Evolutionary conservation across 352 stramenopile species (phyloP), one percentile per base, ranked within the genome.

Genomic region (Hyaloperonospora brassicae): DNA sequence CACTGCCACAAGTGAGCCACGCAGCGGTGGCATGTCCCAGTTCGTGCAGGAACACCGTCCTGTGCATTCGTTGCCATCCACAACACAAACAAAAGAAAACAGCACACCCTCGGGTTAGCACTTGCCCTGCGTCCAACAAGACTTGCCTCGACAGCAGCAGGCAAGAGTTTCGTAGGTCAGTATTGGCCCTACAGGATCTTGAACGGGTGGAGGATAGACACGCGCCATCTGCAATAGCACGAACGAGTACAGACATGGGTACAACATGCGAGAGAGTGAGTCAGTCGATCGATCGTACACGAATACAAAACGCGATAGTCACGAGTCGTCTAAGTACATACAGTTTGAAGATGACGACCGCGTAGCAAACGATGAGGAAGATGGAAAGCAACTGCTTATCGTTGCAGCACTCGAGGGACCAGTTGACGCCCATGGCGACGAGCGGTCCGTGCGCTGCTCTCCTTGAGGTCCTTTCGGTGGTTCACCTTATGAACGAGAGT

Each of bases 21-120:
- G 75, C 79, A 50, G 85, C 85, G 8, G 73, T 88, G 3, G 85
- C 85, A 52, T 95, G 85, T 1, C 81, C 80, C 40, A 93, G 57
- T 51, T 95, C 85, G 54, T 95, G 85, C 41, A 95, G 61, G 57
- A 93, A 95, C 17, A 95, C 85, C 7, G 82, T 92, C 30, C 85
- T 92, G 60, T 10, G 58, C 17, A 17, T 17, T 17, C 17, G 0
- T 17, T 17, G 17, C 36, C 43, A 50, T 44, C 11, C 10, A 59
- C 35, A 59, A 24, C 27, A 5, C 10, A 8, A 12, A 41, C 27
- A 34, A 4, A 17, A 17, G 17, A 34, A 34, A 34, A 8, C 27
- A 34, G 27, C 27, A 34, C 27, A 34, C 27, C 4, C 27, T 21
- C 17, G 47, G 27, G 30, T 58, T 41, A 55, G 39, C 23, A 22